phyloP scores from a whole-genome alignment of 1,284 basidiomycete species.

The Apiotrichum domesticum region DNA sequence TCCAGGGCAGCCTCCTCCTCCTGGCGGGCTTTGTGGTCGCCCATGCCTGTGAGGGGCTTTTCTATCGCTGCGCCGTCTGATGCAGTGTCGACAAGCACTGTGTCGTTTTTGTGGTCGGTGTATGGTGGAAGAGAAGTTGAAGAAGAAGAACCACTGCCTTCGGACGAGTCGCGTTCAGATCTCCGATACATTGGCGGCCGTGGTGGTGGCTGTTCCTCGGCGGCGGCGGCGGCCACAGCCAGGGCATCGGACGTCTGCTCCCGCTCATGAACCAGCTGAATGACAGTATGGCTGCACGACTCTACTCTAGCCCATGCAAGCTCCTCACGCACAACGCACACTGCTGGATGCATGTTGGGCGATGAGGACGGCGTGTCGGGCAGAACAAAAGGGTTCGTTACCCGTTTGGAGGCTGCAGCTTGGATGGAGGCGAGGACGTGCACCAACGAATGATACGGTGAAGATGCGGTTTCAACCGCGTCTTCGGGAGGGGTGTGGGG shows the following conservation, averaged over 20 bases:
- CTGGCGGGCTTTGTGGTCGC: neutral
- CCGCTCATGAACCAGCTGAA: constrained; percentile 18
- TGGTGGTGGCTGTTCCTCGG: neutral
- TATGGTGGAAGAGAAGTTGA: constrained; percentile 6
- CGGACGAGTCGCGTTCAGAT: constrained; percentile 4
- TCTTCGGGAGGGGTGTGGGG: constrained; percentile 10
- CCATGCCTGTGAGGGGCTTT: neutral
- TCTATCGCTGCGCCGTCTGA: neutral
- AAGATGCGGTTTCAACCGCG: neutral
- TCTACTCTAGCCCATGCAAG: constrained; percentile 33
- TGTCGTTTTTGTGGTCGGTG: constrained; percentile 6
- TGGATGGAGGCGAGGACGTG: constrained; percentile 6
- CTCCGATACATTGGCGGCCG: constrained; percentile 12
- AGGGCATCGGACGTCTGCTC: constrained; percentile 2
- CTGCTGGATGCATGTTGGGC: constrained; percentile 19
- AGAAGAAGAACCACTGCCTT: neutral
- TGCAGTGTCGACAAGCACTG: neutral
- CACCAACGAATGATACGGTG: constrained; percentile 8
- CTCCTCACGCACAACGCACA: constrained; percentile 27
- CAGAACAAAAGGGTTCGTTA: neutral
- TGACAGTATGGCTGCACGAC: constrained; percentile 21
- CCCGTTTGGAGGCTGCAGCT: neutral
- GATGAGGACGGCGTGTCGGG: neutral
- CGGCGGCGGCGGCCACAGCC: neutral
- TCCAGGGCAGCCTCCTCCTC: neutral